Conservation (phyloP, 805 yeast species). For the Schizosaccharomyces octosporus region DNA sequence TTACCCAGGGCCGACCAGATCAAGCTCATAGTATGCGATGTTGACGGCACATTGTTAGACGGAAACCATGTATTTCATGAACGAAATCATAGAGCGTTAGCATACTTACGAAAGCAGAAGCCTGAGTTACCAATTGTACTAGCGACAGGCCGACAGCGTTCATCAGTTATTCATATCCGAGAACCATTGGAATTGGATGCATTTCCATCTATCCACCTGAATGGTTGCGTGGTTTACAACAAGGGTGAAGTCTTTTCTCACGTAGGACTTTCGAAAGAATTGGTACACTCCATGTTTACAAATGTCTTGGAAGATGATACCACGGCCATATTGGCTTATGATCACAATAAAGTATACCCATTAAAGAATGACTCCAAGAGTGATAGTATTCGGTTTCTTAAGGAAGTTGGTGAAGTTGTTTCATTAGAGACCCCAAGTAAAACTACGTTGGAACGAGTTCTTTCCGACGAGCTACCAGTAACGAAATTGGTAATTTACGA, state of each 20-base stretch:
- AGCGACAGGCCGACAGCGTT: conserved; percentile 1
- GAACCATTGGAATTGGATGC: background rate
- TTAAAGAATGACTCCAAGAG: background rate
- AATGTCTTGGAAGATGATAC: background rate
- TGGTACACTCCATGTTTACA: background rate
- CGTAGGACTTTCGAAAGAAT: background rate
- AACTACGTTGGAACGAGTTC: background rate
- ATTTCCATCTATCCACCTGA: background rate
- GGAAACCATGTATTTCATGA: background rate
- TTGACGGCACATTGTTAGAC: conserved; percentile 2
- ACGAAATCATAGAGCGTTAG: background rate
- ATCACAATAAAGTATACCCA: background rate
- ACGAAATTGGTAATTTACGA: background rate
- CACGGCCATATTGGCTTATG: background rate
- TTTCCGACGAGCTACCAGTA: background rate
- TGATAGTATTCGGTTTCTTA: background rate
- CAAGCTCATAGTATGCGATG: background rate
- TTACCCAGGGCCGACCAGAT: background rate
- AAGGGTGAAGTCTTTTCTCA: background rate
- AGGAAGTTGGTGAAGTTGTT: background rate
- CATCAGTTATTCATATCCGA: background rate
- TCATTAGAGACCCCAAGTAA: background rate
- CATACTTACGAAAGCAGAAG: background rate
- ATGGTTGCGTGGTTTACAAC: background rate
- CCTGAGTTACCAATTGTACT: background rate